Evolutionary conservation across 2,329 filamentous ascomycete species (phyloP).

Genomic region (Penicillium occitanis): DNA sequence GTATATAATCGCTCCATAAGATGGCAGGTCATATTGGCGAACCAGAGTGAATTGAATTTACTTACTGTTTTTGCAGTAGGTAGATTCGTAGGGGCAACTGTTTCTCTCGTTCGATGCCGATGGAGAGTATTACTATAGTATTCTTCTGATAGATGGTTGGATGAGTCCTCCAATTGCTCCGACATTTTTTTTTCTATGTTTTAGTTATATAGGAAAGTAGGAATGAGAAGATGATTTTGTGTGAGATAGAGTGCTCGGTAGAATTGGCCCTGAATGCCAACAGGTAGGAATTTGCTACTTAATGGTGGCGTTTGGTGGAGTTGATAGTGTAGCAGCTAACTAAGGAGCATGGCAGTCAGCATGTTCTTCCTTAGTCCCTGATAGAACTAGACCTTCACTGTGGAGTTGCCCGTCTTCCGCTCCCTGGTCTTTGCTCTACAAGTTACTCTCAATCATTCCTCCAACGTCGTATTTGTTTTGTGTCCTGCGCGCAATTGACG

Average conservation of each 20-base stretch:
- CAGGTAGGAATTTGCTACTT: background rate
- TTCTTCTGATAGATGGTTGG: constrained; percentile 15
- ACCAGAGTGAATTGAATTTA: constrained; percentile 35
- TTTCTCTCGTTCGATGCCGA: constrained; percentile 20
- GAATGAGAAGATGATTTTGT: background rate
- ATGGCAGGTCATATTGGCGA: constrained; percentile 52
- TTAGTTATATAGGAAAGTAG: background rate
- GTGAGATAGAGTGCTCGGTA: background rate
- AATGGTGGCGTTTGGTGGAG: background rate
- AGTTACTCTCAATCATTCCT: background rate
- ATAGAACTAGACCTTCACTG: background rate
- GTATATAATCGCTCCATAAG: constrained; percentile 32
- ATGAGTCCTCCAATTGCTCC: constrained; percentile 23
- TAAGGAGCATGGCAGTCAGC: background rate
- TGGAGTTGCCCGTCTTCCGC: background rate
- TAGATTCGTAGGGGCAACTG: constrained; percentile 20
- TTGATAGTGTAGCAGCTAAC: background rate
- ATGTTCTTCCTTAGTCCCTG: background rate
- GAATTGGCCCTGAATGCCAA: background rate
- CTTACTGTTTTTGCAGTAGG: background rate
- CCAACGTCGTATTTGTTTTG: background rate
- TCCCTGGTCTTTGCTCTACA: background rate
- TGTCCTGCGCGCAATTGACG: constrained; percentile 5
- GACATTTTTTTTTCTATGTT: constrained; percentile 8
- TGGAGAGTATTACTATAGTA: background rate